phyloP scores from a whole-genome alignment of 345 rosid species.

The Garcia nutans region DNA sequence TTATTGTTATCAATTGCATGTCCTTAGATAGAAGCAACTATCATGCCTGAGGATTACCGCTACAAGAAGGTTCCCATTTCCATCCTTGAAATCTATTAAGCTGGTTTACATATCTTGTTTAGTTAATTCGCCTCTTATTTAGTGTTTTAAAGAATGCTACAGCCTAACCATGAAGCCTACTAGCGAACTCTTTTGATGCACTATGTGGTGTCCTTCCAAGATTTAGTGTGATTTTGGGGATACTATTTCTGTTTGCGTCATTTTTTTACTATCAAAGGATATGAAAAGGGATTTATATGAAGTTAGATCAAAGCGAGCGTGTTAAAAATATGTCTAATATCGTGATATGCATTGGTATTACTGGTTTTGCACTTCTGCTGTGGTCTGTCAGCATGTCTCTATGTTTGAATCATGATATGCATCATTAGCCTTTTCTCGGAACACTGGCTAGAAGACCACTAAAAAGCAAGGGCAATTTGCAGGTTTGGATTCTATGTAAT shows the following conservation, averaged over 20 bases:
- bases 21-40: slow-evolving; percentile 73
- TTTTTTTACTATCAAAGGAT: background rate
- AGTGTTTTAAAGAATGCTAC: background rate
- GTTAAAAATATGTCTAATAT: background rate
- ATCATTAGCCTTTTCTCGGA: background rate
- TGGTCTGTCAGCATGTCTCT: no score
- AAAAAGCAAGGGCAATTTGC: slow-evolving; percentile 19
- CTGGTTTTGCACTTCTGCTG: no score
- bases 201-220: background rate
- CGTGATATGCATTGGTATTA: no score
- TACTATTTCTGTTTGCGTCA: background rate
- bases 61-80: slow-evolving; percentile 57
- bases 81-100: slow-evolving; percentile 6
- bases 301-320: background rate
- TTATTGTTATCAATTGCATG: background rate
- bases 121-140: background rate
- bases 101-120: background rate
- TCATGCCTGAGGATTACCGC: slow-evolving; percentile 89
- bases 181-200: background rate
- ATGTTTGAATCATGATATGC: background rate
- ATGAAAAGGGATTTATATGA: no score
- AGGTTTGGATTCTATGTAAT: slow-evolving; percentile 98
- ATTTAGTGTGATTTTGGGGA: background rate
- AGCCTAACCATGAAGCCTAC: background rate
- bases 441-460: background rate